Evolutionary conservation across 176 grass and related monocot species (phyloP).

Genomic region (Coix lacrymajobi): DNA sequence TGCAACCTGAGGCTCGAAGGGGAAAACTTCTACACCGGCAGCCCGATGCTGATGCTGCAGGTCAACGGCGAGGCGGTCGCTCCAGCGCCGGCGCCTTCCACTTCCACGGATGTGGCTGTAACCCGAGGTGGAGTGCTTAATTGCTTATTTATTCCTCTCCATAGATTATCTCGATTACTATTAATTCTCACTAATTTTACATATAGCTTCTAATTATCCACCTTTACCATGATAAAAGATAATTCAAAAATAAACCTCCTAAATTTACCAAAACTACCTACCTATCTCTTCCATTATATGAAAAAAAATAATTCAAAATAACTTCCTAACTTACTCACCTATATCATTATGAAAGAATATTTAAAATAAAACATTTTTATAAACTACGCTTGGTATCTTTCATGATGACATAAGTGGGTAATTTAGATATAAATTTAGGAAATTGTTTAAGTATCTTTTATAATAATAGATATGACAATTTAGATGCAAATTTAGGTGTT

Average conservation of each 20-base stretch:
- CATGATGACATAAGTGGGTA: not conserved
- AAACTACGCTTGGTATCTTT: no score
- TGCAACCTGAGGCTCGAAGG: constrained; percentile 39
- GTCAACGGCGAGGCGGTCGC: not conserved
- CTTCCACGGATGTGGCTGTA: not conserved
- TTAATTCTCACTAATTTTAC: not conserved
- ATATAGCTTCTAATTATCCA: no score
- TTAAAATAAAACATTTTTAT: no score
- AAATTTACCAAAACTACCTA: no score
- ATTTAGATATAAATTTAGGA: not conserved
- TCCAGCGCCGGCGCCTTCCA: not conserved
- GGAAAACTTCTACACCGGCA: constrained; percentile 33
- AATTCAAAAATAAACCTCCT: no score
- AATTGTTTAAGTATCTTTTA: no score
- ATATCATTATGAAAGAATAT: no score
- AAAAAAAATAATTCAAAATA: no score
- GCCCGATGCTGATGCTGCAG: constrained; percentile 9
- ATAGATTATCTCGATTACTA: not conserved
- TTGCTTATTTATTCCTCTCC: not conserved
- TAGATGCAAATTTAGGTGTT: not conserved
- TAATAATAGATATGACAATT: no score
- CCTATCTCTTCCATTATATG: no score
- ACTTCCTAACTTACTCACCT: no score
- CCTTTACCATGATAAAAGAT: no score
- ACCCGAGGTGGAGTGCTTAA: not conserved